Evolutionary conservation across 768 basidiomycete genomes (phyloP), one percentile per base, ranked within the genome.

Genomic region (Termitomyces sp.): DNA sequence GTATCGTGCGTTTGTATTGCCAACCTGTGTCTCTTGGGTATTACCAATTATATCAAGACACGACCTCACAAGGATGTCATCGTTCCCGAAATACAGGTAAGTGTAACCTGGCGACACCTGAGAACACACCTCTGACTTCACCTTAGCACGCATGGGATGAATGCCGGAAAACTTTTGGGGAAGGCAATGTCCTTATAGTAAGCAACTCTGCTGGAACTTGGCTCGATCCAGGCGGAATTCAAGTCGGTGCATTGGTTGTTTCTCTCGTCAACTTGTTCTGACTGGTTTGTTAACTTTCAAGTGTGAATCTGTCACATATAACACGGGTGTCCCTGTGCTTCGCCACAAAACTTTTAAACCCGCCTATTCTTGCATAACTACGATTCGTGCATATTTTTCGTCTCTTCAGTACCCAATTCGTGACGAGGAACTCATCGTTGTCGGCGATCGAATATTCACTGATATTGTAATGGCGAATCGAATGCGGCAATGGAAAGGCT

Each of bases 381-480:
- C 80, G n/a, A 84, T 96, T 52, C 80, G 82, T 9, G 66, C 70
- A 42, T 94, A 97, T 75, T 97, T 98, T 66, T 72, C 77, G 27
- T 80, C 84, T 30, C 77, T 84, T 28, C 70, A 65, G 8, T 64
- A 66, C n/a, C 84, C 86, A 19, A 65, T 91, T 42, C 69, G 73
- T 28, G 80, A 84, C 60, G 73, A 84, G 25, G 81, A 88, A 56
- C 74, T 97, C 42, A 73, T 98, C 55, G 71, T 98, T 39, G 86
- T 99, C 12, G 96, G 96, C 0, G 96, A 99, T 73, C 82, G 96
- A 11, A 72, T 98, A 51, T 89, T 97, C 64, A 99, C 96, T 0
- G 96, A 99, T 67, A 73, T 94, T 17, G 80, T 98, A 52, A 76
- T 98, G 70, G 88, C 92, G 9, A 88, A 90, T 63, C 84, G 92